Percentiles rank a stretch among this genome's conserved stretches.
Conservation (phyloP, 2,329 filamentous ascomycete genomes). For the Alternaria gaisen region DNA sequence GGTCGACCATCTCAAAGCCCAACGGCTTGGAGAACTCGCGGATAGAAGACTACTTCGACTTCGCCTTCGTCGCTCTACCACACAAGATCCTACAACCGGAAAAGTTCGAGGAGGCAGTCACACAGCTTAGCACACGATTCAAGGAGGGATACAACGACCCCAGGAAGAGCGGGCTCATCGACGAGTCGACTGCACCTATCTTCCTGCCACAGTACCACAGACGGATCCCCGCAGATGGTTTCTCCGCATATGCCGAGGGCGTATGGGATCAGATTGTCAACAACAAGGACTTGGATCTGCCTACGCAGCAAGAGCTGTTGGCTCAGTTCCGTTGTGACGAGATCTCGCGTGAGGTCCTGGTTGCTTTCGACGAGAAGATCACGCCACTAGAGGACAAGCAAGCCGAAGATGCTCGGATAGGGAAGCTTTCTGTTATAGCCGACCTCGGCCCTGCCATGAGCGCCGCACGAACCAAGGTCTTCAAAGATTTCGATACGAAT, state of each 20-base stretch:
- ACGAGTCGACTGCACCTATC: conserved; percentile 79
- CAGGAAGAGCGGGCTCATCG: conserved; percentile 67
- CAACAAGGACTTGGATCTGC: conserved; percentile 97
- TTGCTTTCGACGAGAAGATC: conserved; percentile 84
- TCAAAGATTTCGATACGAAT: conserved; percentile 87
- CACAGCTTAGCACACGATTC: conserved; percentile 82
- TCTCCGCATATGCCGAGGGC: conserved; percentile 89
- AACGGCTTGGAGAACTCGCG: conserved; percentile 84
- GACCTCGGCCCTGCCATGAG: conserved; percentile 80
- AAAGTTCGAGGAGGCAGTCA: conserved; percentile 82
- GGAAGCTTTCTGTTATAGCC: conserved; percentile 75
- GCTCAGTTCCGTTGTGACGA: conserved; percentile 98
- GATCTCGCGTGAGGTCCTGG: conserved; percentile 87
- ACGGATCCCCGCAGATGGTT: conserved; percentile 95
- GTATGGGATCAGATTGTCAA: conserved; percentile 99
- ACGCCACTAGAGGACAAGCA: conserved; percentile 86
- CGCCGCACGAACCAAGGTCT: conserved; percentile 72
- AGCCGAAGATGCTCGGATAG: conserved; percentile 75
- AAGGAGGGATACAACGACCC: conserved; percentile 78
- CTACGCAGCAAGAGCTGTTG: conserved; percentile 94
- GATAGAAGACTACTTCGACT: conserved; percentile 98
- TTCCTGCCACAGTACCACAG: conserved; percentile 95
- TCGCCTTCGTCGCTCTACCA: conserved; percentile 92
- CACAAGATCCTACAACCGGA: conserved; percentile 97
- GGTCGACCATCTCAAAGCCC: conserved; percentile 92